Evolutionary conservation across 2,329 filamentous ascomycete species (phyloP).

Genomic region (Leptographium wingfieldii): DNA sequence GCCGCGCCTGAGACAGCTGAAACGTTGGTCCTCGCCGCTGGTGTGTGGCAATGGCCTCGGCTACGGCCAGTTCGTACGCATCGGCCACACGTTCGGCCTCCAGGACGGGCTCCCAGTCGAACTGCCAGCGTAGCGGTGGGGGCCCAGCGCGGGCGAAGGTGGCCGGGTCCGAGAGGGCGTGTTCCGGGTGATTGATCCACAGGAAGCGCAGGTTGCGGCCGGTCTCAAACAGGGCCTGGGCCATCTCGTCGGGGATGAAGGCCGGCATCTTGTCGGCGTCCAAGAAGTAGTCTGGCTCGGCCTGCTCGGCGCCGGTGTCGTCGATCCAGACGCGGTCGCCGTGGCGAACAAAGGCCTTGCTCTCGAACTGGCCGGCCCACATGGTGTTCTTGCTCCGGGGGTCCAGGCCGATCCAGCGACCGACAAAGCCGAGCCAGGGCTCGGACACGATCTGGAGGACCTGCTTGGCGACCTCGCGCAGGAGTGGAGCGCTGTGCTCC

Average conservation of each 20-base stretch:
- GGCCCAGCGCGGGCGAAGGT: slow-evolving; percentile 33
- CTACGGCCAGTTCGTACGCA: slow-evolving; percentile 34
- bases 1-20: neutral
- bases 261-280: slow-evolving; percentile 53
- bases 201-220: slow-evolving; percentile 66
- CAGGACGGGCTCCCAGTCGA: slow-evolving; percentile 58
- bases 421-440: slow-evolving; percentile 30
- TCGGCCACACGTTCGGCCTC: slow-evolving; percentile 47
- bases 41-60: slow-evolving; percentile 16
- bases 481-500: slow-evolving; percentile 48
- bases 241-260: slow-evolving; percentile 60
- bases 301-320: slow-evolving; percentile 44
- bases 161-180: slow-evolving; percentile 49
- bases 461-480: slow-evolving; percentile 54
- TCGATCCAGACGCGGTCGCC: slow-evolving; percentile 42
- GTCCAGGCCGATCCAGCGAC: slow-evolving; percentile 63
- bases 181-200: slow-evolving; percentile 54
- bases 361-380: slow-evolving; percentile 15
- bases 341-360: slow-evolving; percentile 48
- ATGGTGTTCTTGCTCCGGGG: slow-evolving; percentile 31
- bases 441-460: slow-evolving; percentile 34
- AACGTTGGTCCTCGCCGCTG: neutral
- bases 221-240: slow-evolving; percentile 62
- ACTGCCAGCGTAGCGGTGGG: slow-evolving; percentile 53
- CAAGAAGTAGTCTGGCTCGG: slow-evolving; percentile 49